Evolutionary conservation across 2,329 filamentous ascomycete species (phyloP), one percentile per base, ranked within the genome.

Genomic region (Fusarium hostae): DNA sequence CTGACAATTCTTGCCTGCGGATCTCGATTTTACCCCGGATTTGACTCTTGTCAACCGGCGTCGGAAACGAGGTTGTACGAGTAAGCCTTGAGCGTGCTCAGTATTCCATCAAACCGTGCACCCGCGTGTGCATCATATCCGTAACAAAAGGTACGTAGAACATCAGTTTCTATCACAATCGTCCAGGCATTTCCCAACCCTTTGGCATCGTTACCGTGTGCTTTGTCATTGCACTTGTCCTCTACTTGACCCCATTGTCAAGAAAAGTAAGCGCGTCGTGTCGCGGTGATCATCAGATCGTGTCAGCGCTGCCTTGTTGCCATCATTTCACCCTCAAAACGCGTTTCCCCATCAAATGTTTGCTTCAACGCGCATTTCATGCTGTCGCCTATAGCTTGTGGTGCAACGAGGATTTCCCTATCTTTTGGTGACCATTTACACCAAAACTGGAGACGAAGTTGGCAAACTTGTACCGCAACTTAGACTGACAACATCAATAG

Each of bases 1-100:
- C 85, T 88, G 87, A 88, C 86, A 74, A 70, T 58, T 70, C 68
- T 66, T 75, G 71, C 66, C 79, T 80, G 79, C 78, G 78, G 79
- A 78, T 77, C 76, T 75, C 71, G 69, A 70, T 68, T 76, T 73
- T 75, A 75, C 75, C 67, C 72, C 74, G 72, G 63, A 75, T 66
- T 73, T 40, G 61, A 56, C 51, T 58, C 55, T 70, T 59, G 58
- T 77, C 75, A 76, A 75, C 74, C 71, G 74, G 63, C 55, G 52
- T 39, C 32, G 66, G 48, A 66, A 59, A 58, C 62, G 54, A 62
- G 51, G 69, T 70, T 60, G 74, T 71, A 62, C 68, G 59, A 66
- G 56, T 62, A 71, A 73, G 66, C 60, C 71, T 59, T 72, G 65
- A 65, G 64, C 56, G 63, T 58, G 45, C 57, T 69, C 65, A 56